Evolutionary conservation across 352 stramenopile species (phyloP).

Genomic region (Phytophthora constricta): DNA sequence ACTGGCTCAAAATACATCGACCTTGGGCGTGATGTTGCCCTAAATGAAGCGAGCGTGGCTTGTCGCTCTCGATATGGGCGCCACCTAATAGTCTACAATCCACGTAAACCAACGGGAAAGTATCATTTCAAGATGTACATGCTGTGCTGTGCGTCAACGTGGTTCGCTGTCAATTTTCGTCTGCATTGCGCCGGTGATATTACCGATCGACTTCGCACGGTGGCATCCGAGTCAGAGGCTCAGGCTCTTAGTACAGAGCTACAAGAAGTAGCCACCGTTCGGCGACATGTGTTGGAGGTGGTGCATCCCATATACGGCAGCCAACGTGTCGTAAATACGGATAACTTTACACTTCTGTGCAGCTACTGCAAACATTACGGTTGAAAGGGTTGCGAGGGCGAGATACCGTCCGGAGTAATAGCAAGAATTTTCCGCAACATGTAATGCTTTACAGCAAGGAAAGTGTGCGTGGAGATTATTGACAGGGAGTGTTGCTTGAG

Average conservation of each 20-base stretch:
- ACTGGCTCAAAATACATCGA: constrained; percentile 6
- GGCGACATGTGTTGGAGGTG: constrained; percentile 38
- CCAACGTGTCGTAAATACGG: constrained; percentile 32
- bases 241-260: constrained; percentile 12
- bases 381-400: constrained; percentile 30
- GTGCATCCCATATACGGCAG: constrained; percentile 23
- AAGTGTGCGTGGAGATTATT: no score
- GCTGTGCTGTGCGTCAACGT: constrained; percentile 30
- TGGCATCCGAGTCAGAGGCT: not conserved
- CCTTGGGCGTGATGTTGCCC: constrained; percentile 3
- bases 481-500: no score
- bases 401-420: constrained; percentile 28
- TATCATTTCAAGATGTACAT: constrained; percentile 46
- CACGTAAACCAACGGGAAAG: constrained; percentile 22
- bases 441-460: no score
- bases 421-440: constrained; percentile 31
- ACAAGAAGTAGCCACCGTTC: not conserved
- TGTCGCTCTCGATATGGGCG: constrained; percentile 8
- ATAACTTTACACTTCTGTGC: constrained; percentile 46
- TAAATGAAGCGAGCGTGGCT: constrained; percentile 13
- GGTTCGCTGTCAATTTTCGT: constrained; percentile 34
- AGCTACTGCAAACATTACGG: constrained; percentile 28
- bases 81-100: constrained; percentile 7
- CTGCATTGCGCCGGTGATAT: constrained; percentile 34
- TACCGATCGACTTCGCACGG: constrained; percentile 19